Conservation (phyloP, 1,139 yeast species). For the Yamadazyma aaseri region DNA sequence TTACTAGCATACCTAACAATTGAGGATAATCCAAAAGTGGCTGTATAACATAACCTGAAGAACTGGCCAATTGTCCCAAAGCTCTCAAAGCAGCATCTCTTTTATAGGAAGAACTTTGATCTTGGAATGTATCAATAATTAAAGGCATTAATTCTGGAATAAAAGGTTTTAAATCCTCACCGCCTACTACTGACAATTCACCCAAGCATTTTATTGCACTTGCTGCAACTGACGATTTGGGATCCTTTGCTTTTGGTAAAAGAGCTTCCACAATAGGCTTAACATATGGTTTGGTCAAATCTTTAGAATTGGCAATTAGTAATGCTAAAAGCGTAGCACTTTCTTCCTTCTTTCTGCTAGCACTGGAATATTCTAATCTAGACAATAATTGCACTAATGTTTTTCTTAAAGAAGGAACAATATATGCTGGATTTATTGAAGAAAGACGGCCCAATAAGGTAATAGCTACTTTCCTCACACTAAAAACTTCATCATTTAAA, state of each 20-base stretch:
- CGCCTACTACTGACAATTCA: conserved; percentile 83
- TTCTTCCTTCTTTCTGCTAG: conserved; percentile 81
- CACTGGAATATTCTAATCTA: conserved; percentile 75
- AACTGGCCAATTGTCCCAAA: conserved; percentile 82
- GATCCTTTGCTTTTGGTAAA: conserved; percentile 71
- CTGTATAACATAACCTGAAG: conserved; percentile 93
- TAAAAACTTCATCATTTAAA: conserved; percentile 85
- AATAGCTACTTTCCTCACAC: conserved; percentile 78
- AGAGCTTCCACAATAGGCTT: conserved; percentile 85
- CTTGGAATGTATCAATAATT: conserved; percentile 83
- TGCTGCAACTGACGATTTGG: conserved; percentile 77
- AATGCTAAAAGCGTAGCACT: conserved; percentile 75
- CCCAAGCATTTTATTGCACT: conserved; percentile 89
- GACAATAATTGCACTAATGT: conserved; percentile 83
- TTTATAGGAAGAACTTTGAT: conserved; percentile 81
- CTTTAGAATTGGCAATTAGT: conserved; percentile 74
- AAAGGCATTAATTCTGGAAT: conserved; percentile 81
- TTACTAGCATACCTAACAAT: conserved; percentile 75
- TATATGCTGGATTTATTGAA: conserved; percentile 88
- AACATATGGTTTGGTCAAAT: conserved; percentile 83
- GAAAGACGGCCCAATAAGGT: conserved; percentile 81
- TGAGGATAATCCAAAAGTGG: conserved; percentile 93
- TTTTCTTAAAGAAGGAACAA: conserved; percentile 88
- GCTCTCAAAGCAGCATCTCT: conserved; percentile 89
- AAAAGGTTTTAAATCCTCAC: conserved; percentile 76